Evolutionary conservation across 1,284 basidiomycete species (phyloP), one percentile per base, ranked within the genome.

Genomic region (Meira nashicola): DNA sequence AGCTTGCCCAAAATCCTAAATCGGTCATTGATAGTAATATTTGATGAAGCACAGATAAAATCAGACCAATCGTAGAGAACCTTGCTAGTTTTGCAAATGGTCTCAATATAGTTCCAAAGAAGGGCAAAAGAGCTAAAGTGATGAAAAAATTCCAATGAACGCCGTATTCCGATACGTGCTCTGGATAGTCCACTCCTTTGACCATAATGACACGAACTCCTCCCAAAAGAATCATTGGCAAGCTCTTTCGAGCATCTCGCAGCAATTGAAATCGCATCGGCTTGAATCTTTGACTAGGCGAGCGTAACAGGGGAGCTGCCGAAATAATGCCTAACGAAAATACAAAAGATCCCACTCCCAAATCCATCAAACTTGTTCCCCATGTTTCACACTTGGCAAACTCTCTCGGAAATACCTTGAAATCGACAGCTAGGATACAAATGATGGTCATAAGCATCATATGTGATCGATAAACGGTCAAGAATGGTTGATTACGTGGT

Each of bases 101-200:
- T 51, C 62, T 44, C n/a, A 55, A 62, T 0, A 86, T 58, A 0
- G 88, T 84, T 65, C 91, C 87, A 6, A 90, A 79, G 0, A 89
- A 77, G 0, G 93, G 93, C 2, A 97, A 78, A 0, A 90, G 64
- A 0, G 87, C 91, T 12, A 98, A 82, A 0, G 95, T 97, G 71
- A 97, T 84, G 83, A 98, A 98, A 79, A 98, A 98, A 78, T 98
- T 98, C 95, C 95, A 98, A 74, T 97, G 93, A 0, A 87, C 86
- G 1, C 95, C 95, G 68, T 98, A 98, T 80, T 98, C 94, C 0
- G 91, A 87, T 46, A 89, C 86, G 67, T 98, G 95, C 82, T 98
- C 94, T n/a, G 72, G 94, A 78, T 98, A 98, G 60, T 93, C 90
- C 0, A 87, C 86, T 2, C 90, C 89, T 78, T 98, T 98, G 39